phyloP scores from a whole-genome alignment of 1,284 basidiomycete genomes.

The Leccinum ponderosum region DNA sequence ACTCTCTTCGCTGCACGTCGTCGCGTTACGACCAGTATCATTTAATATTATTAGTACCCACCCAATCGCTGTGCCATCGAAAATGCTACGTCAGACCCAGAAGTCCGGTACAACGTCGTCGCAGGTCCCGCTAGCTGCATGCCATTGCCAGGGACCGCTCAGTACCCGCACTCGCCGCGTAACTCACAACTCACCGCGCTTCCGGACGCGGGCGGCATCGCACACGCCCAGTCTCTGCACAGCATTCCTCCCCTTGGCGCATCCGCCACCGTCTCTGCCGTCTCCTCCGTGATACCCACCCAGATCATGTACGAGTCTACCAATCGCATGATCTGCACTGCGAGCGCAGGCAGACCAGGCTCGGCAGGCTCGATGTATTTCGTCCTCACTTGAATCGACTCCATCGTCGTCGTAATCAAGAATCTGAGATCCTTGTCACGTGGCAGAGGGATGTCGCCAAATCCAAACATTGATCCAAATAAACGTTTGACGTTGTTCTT shows the following conservation, averaged over 20 bases:
- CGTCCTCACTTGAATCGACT: slow-evolving; percentile 41
- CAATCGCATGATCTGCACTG: slow-evolving; percentile 68
- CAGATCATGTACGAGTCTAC: slow-evolving; percentile 81
- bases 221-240: slow-evolving; percentile 81
- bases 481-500: neutral
- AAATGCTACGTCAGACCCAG: slow-evolving; percentile 63
- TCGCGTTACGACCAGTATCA: slow-evolving; percentile 3
- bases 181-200: slow-evolving; percentile 22
- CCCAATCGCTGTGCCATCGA: slow-evolving; percentile 80
- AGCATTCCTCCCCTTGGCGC: slow-evolving; percentile 56
- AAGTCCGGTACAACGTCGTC: slow-evolving; percentile 67
- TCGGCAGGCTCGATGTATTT: slow-evolving; percentile 48
- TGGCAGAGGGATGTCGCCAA: slow-evolving; percentile 6
- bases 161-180: neutral
- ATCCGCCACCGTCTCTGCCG: slow-evolving; percentile 47
- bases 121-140: slow-evolving; percentile 45
- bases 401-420: slow-evolving; percentile 4
- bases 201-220: slow-evolving; percentile 58
- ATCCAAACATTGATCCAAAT: neutral
- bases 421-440: slow-evolving; percentile 10
- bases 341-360: slow-evolving; percentile 56
- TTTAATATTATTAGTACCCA: slow-evolving; percentile 39
- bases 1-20: slow-evolving; percentile 53
- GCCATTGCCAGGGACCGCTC: slow-evolving; percentile 12
- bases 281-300: slow-evolving; percentile 60